Conservation (phyloP, 2,329 filamentous ascomycete genomes). For the Aureobasidium sp. region DNA sequence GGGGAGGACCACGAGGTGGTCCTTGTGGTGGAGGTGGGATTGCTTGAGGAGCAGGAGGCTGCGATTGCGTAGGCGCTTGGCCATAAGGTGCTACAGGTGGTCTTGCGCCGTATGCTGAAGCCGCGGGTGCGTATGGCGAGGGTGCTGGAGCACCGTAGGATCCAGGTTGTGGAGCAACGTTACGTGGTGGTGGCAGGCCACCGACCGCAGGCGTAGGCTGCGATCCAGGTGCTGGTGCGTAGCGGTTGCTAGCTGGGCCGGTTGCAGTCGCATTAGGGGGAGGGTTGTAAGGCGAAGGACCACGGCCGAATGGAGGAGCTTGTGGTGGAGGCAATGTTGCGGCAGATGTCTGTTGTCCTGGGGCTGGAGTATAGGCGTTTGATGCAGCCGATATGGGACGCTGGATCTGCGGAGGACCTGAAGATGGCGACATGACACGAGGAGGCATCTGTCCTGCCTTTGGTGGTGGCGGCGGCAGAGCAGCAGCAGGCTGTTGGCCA, state of each 20-base stretch:
- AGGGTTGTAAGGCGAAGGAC: slow-evolving; percentile 77
- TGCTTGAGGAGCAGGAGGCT: slow-evolving; percentile 28
- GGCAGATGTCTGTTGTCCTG: slow-evolving; percentile 24
- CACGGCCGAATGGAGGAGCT: slow-evolving; percentile 58
- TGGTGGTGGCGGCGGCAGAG: slow-evolving; percentile 66
- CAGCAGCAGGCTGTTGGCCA: slow-evolving; percentile 54
- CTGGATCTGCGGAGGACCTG: slow-evolving; percentile 44
- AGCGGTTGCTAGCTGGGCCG: slow-evolving; percentile 63
- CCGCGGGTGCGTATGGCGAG: slow-evolving; percentile 14
- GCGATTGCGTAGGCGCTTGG: slow-evolving; percentile 32
- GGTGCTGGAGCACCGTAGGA: slow-evolving; percentile 28
- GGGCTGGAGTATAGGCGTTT: slow-evolving; percentile 54
- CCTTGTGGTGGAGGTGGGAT: slow-evolving; percentile 29
- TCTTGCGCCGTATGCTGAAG: not conserved
- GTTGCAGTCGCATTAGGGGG: slow-evolving; percentile 50
- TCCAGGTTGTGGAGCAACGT: slow-evolving; percentile 36
- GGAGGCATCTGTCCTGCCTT: slow-evolving; percentile 63
- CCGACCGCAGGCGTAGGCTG: slow-evolving; percentile 34
- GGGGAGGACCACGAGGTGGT: slow-evolving; percentile 36
- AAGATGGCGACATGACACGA: slow-evolving; percentile 59
- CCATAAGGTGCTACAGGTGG: slow-evolving; percentile 24
- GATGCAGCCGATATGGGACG: slow-evolving; percentile 45
- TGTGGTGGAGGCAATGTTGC: slow-evolving; percentile 34
- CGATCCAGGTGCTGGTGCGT: slow-evolving; percentile 57
- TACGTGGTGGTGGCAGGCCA: slow-evolving; percentile 30